These are phyloP conservation scores for Starmerella roubikii DNA, from an alignment of 805 yeast genomes.

Conservation along the genomic window DNA sequence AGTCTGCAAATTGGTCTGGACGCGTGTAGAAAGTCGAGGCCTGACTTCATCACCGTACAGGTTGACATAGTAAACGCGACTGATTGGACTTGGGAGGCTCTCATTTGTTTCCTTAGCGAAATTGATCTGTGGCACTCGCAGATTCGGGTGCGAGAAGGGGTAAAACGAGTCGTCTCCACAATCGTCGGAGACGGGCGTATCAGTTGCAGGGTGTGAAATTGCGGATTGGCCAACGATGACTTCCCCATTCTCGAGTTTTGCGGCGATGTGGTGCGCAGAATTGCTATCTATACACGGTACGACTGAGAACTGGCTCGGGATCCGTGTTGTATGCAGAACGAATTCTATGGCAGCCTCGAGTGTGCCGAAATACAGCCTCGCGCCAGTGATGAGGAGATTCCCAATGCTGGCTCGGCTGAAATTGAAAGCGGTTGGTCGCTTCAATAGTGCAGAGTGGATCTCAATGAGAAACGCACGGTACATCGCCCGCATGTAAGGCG, in stretches of 20 bases:
- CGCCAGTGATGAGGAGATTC: conserved; percentile 69
- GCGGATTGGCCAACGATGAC: conserved; percentile 83
- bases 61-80: conserved; percentile 62
- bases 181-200: conserved; percentile 7
- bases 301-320: conserved; percentile 41
- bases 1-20: conserved; percentile 34
- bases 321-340: conserved; percentile 47
- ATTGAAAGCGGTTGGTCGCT: conserved; percentile 54
- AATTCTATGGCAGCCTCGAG: conserved; percentile 74
- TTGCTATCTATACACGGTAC: conserved; percentile 75
- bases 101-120: conserved; percentile 46
- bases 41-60: conserved; percentile 78
- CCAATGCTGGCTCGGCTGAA: conserved; percentile 76
- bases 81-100: conserved; percentile 63
- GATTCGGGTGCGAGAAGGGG: conserved; percentile 65
- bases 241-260: conserved; percentile 51
- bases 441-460: conserved; percentile 62
- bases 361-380: conserved; percentile 68
- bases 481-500: conserved; percentile 50
- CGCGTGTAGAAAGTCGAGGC: conserved; percentile 58
- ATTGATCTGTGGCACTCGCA: conserved; percentile 59
- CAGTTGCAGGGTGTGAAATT: conserved; percentile 62
- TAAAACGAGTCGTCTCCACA: conserved; percentile 28
- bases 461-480: conserved; percentile 64
- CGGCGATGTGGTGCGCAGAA: conserved; percentile 77